Conservation (phyloP, 345 rosid species). For the Firmiana major region DNA sequence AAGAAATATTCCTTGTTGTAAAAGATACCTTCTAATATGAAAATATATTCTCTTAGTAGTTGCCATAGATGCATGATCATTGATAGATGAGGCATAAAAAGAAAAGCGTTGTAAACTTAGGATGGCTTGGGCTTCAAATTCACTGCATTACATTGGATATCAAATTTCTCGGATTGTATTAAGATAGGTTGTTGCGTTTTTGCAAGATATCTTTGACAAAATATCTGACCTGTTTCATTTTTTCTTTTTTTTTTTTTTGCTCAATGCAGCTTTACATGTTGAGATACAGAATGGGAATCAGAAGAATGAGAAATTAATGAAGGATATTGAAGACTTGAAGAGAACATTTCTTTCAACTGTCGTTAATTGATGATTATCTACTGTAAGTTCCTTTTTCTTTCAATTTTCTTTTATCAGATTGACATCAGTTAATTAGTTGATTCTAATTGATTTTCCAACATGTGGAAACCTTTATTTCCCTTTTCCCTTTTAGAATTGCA, state of each 20-base stretch:
- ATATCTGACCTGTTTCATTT: background rate
- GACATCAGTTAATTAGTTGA: background rate
- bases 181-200: no score
- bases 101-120: background rate
- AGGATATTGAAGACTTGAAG: slow-evolving; percentile 36
- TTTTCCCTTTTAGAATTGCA: background rate
- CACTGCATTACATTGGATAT: background rate
- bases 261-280: slow-evolving; percentile 32
- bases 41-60: background rate
- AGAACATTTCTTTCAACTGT: slow-evolving; percentile 14
- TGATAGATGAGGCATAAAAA: background rate
- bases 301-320: slow-evolving; percentile 36
- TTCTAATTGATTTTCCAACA: background rate
- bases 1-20: background rate
- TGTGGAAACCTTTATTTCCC: background rate
- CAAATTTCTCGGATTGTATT: background rate
- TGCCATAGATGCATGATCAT: background rate
- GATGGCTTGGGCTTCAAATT: background rate
- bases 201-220: no score
- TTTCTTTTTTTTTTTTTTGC: background rate
- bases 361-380: slow-evolving; percentile 3
- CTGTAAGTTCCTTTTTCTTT: slow-evolving; percentile 9
- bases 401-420: background rate
- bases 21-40: background rate
- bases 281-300: slow-evolving; percentile 29